phyloP scores from a whole-genome alignment of 148 eudicot species.

The Rhododendron williamsianum region DNA sequence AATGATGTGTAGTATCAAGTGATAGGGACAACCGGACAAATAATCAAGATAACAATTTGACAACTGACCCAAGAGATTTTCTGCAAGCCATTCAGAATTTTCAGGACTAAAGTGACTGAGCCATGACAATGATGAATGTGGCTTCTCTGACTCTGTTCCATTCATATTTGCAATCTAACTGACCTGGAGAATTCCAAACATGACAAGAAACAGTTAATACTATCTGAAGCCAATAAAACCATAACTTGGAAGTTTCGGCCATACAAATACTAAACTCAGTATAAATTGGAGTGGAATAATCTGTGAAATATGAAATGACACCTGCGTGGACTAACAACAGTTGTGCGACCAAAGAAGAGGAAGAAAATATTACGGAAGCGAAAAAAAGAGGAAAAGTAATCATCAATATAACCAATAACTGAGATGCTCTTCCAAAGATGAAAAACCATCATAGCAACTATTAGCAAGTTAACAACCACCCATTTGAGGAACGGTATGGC shows the following conservation, averaged over 20 bases:
- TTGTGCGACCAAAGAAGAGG: background rate
- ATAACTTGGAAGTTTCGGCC: background rate
- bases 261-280: background rate
- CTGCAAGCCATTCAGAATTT: constrained; percentile 32
- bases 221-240: background rate
- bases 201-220: background rate
- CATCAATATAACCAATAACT: background rate
- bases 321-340: background rate
- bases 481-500: background rate
- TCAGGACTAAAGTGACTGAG: constrained; percentile 11
- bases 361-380: background rate
- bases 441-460: background rate
- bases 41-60: background rate
- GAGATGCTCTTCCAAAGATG: background rate
- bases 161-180: background rate
- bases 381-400: background rate
- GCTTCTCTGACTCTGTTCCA: background rate
- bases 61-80: constrained; percentile 35
- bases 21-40: background rate
- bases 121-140: constrained; percentile 6
- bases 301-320: background rate
- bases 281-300: background rate
- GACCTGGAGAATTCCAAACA: background rate
- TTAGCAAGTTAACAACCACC: background rate
- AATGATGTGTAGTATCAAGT: background rate